phyloP scores from a whole-genome alignment of 176 grass and related monocot genomes.

The Musa acuminata region DNA sequence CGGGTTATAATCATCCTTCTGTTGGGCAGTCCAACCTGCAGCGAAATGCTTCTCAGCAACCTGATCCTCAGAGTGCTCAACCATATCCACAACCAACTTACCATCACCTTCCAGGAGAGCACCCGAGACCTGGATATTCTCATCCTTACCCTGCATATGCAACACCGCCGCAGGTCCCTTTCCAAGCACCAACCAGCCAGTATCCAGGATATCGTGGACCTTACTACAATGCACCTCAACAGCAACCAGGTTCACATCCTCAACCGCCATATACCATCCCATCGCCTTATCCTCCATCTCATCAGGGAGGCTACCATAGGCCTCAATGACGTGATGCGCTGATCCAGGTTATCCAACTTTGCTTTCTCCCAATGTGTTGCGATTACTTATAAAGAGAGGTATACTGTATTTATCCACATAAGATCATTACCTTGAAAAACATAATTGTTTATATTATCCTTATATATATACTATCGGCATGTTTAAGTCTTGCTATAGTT shows the following conservation, averaged over 20 bases:
- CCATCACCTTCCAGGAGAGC: conserved; percentile 31
- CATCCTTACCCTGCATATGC: conserved; percentile 25
- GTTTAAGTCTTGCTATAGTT: too few species aligned
- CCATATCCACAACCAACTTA: conserved; percentile 40
- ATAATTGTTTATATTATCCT: too few species aligned
- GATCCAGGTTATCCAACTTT: neutral
- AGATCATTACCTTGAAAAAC: too few species aligned
- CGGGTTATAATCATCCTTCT: conserved; percentile 32
- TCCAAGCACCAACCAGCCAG: conserved; percentile 32
- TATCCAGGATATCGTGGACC: conserved; percentile 87
- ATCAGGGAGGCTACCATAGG: conserved; percentile 68
- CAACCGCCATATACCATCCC: conserved; percentile 50
- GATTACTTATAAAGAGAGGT: too few species aligned
- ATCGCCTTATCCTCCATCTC: conserved; percentile 40
- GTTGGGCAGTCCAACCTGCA: conserved; percentile 24
- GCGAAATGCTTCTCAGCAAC: conserved; percentile 35
- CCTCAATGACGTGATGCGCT: conserved; percentile 38
- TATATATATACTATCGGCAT: too few species aligned
- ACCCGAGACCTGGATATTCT: conserved; percentile 25
- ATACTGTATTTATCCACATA: too few species aligned
- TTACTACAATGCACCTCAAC: conserved; percentile 69
- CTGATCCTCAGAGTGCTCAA: conserved; percentile 41
- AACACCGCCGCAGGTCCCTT: conserved; percentile 36
- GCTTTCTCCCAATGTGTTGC: neutral
- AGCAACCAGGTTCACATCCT: conserved; percentile 33